These are phyloP conservation scores for Fusarium floridanum DNA, from an alignment of 2,329 filamentous ascomycete species.

Conservation along the genomic window DNA sequence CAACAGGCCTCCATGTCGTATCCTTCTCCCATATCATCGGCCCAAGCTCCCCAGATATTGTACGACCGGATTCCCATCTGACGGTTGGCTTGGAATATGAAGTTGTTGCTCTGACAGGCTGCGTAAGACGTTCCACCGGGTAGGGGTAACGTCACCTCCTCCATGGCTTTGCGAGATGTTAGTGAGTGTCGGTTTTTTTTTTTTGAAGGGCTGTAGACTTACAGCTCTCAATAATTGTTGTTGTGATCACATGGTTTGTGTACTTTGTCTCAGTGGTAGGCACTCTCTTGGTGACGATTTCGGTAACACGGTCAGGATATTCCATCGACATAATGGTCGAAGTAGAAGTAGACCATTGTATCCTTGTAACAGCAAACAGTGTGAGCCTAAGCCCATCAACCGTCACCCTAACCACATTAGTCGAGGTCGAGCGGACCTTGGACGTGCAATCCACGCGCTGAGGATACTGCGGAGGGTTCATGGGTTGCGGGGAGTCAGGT, in stretches of 20 bases:
- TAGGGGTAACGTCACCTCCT: not conserved
- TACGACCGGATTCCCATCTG: not conserved
- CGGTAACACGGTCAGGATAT: not conserved
- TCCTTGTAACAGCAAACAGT: not conserved
- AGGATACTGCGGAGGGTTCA: not conserved
- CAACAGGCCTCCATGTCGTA: not conserved
- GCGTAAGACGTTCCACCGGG: not conserved
- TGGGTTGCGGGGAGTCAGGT: not conserved
- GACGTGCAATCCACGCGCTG: constrained; percentile 9
- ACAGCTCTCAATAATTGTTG: not conserved
- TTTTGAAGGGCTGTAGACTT: not conserved
- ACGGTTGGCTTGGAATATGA: not conserved
- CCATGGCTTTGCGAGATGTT: not conserved
- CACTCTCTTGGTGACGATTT: not conserved
- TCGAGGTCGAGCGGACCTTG: not conserved
- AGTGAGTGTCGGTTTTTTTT: not conserved
- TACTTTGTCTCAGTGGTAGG: not conserved
- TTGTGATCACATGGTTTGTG: not conserved
- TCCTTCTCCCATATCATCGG: not conserved
- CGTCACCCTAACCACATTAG: not conserved
- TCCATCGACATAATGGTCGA: not conserved
- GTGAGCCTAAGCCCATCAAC: not conserved
- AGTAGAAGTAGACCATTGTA: not conserved
- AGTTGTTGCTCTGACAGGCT: not conserved
- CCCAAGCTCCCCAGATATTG: not conserved